phyloP scores from a whole-genome alignment of 495 filamentous ascomycete genomes.

The Penicillium bialowiezense region DNA sequence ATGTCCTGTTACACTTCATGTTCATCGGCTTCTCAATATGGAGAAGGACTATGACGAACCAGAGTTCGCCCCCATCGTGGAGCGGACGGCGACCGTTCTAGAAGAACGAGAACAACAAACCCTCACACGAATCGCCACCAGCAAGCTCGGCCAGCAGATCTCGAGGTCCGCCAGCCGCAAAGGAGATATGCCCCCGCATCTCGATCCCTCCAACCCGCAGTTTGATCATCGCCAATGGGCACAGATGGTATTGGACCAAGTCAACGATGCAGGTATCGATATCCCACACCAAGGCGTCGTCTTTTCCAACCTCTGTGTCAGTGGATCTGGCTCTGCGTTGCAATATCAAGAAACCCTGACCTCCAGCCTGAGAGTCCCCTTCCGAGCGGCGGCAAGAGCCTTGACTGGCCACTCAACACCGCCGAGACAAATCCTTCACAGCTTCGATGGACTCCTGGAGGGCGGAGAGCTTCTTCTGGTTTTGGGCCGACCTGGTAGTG shows the following conservation, averaged over 20 bases:
- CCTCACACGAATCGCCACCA: constrained; percentile 28
- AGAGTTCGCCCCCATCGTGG: constrained; percentile 21
- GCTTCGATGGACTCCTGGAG: constrained; percentile 34
- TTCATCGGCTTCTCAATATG: constrained; percentile 3
- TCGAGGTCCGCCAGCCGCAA: constrained; percentile 17
- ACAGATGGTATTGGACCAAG: constrained; percentile 31
- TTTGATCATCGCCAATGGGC: constrained; percentile 56
- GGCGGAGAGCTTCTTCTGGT: constrained; percentile 39
- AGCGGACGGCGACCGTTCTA: constrained; percentile 6
- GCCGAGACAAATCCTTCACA: constrained; percentile 29
- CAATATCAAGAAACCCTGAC: constrained; percentile 48
- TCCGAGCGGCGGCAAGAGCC: constrained; percentile 30
- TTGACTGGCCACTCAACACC: constrained; percentile 19
- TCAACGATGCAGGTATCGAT: constrained; percentile 36
- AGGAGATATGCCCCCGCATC: constrained; percentile 33
- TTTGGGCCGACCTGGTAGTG: constrained; percentile 40
- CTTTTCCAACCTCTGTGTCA: constrained; percentile 49
- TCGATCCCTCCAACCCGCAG: constrained; percentile 49
- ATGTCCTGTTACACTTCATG: not conserved
- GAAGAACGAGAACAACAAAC: constrained; percentile 22
- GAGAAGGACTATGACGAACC: constrained; percentile 11
- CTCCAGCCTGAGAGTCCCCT: constrained; percentile 40
- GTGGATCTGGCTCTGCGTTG: constrained; percentile 46
- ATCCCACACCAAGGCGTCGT: constrained; percentile 34
- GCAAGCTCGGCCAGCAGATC: constrained; percentile 20